Percentiles rank a stretch among this genome's conserved stretches.
These are phyloP conservation scores for Suhomyces vadensis DNA, from an alignment of 805 yeast genomes.

Conservation along the genomic window DNA sequence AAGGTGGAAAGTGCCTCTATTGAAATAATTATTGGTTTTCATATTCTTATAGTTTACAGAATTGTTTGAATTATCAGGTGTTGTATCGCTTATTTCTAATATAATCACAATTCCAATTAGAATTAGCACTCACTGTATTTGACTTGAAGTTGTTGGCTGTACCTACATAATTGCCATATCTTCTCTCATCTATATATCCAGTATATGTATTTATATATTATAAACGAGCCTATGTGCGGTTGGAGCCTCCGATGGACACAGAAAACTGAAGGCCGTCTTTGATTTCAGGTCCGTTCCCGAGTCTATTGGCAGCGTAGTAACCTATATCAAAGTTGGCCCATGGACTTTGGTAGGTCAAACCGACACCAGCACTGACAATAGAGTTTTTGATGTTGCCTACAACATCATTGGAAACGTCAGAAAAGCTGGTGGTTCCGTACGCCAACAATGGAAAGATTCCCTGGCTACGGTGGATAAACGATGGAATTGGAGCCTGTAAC, in stretches of 20 bases:
- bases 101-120: too few species aligned
- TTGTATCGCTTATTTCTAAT: too few species aligned
- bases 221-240: too few species aligned
- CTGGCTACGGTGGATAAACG: slow-evolving; percentile 24
- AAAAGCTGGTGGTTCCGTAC: slow-evolving; percentile 67
- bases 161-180: too few species aligned
- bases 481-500: slow-evolving; percentile 61
- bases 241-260: slow-evolving; percentile 42
- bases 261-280: slow-evolving; percentile 35
- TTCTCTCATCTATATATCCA: not conserved
- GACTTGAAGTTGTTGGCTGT: too few species aligned
- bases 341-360: slow-evolving; percentile 38
- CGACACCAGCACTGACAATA: slow-evolving; percentile 35
- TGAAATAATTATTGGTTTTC: too few species aligned
- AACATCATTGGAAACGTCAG: slow-evolving; percentile 47
- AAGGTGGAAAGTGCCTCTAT: too few species aligned
- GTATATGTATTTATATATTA: not conserved
- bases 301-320: slow-evolving; percentile 32
- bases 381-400: slow-evolving; percentile 19
- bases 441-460: slow-evolving; percentile 43
- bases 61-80: too few species aligned
- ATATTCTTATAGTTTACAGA: too few species aligned
- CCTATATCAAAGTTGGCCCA: slow-evolving; percentile 47
- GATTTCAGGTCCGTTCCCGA: slow-evolving; percentile 14
- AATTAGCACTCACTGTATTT: too few species aligned